phyloP scores from a whole-genome alignment of 2,329 filamentous ascomycete genomes.

The Sporothrix humicola region DNA sequence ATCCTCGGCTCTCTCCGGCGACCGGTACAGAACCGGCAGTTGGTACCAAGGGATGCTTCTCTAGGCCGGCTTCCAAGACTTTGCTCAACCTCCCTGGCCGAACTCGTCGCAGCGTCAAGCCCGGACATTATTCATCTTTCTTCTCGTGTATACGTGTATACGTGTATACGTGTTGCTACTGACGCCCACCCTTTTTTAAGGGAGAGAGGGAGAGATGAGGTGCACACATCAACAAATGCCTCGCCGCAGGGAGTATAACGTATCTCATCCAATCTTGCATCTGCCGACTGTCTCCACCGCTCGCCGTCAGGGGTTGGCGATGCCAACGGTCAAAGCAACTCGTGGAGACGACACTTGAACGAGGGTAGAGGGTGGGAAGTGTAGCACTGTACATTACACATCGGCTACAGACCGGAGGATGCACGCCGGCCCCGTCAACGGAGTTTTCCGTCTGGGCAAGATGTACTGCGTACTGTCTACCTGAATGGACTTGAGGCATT shows the following conservation, averaged over 20 bases:
- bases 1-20: background rate
- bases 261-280: slow-evolving; percentile 5
- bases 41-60: too few species aligned
- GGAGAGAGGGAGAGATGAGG: too few species aligned
- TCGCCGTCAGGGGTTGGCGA: background rate
- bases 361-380: background rate
- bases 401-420: background rate
- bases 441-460: background rate
- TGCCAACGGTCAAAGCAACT: background rate
- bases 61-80: too few species aligned
- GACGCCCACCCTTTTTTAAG: too few species aligned
- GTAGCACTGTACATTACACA: background rate
- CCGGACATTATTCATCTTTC: slow-evolving; percentile 15
- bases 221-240: too few species aligned
- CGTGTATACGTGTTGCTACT: background rate
- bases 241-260: too few species aligned
- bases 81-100: background rate
- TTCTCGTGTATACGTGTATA: too few species aligned
- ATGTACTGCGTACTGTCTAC: background rate
- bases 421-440: background rate
- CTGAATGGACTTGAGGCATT: background rate
- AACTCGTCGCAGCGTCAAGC: background rate
- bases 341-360: background rate
- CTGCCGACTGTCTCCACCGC: slow-evolving; percentile 2
- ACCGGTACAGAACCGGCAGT: background rate